Conservation (phyloP, 2,329 filamentous ascomycete species). For the Diplodia scrobiculata region DNA sequence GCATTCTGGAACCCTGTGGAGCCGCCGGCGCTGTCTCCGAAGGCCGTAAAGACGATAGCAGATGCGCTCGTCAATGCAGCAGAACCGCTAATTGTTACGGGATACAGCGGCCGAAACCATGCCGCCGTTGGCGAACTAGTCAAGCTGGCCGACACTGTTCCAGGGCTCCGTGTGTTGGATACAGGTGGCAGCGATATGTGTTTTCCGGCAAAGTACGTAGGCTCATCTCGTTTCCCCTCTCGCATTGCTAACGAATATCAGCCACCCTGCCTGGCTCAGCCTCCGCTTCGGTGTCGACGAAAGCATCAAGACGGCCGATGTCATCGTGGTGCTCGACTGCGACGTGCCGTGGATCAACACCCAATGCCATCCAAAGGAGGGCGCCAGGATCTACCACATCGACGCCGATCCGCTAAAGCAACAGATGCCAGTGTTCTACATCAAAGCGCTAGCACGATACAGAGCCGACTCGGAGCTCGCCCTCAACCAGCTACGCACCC, state of each 20-base stretch:
- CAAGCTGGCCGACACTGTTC: conserved; percentile 66
- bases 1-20: conserved; percentile 70
- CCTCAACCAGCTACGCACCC: conserved; percentile 68
- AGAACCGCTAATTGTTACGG: conserved; percentile 69
- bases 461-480: conserved; percentile 57
- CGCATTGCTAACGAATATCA: conserved; percentile 2
- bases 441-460: conserved; percentile 56
- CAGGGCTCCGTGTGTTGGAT: conserved; percentile 71
- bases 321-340: conserved; percentile 82
- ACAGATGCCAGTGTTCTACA: conserved; percentile 62
- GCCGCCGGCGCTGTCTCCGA: conserved; percentile 62
- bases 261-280: conserved; percentile 62
- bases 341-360: conserved; percentile 95
- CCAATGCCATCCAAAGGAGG: conserved; percentile 60
- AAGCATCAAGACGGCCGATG: conserved; percentile 73
- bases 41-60: conserved; percentile 62
- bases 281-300: conserved; percentile 74
- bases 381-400: conserved; percentile 64
- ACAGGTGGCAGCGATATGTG: conserved; percentile 80
- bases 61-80: conserved; percentile 65
- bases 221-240: background rate
- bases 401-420: conserved; percentile 69
- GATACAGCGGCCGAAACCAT: conserved; percentile 71
- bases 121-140: conserved; percentile 63
- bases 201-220: conserved; percentile 58